Evolutionary conservation across 2,329 filamentous ascomycete species (phyloP), one percentile per base, ranked within the genome.

Genomic region (Helminthosporium solani): DNA sequence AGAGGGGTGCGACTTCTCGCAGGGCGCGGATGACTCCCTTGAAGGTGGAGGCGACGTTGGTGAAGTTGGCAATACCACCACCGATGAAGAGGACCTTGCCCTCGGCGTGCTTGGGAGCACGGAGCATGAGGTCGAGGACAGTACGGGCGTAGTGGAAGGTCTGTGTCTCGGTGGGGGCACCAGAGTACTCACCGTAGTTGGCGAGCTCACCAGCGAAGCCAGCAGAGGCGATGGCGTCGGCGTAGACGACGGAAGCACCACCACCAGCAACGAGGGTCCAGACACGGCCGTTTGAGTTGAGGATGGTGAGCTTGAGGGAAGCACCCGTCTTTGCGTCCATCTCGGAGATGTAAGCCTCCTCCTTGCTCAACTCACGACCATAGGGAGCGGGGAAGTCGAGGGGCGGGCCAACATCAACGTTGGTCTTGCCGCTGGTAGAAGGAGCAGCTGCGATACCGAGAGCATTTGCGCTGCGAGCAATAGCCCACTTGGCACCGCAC

Each of bases 51-150:
- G 94, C 94, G 44, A 99, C 94, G 78, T 97, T 99, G 81, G 94
- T 99, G 81, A 99, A 99, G 87, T 99, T 99, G 82, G 94, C 94
- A 82, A 99, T 99, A 83, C 94, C 94, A 79, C 94, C 94, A 75
- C 94, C 94, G 61, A 99, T 97, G 83, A 99, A 99, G 58, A 99
- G 86, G 43, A 99, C 90, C 84, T 97, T 99, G 80, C 94, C 94
- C 68, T 96, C 86, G 52, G 88, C 82, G 74, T 83, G 80, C 70
- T 84, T 74, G 48, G 94, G 92, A 45, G 92, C 87, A 61, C 94
- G 89, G 63, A 99, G 87, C 89, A 99, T 95, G 56, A 99, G 85
- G 73, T 99, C 94, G 54, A 99, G 82, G 56, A 99, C 90, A 23
- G 94, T 99, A 68, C 88, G 88, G 68, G 94, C 91, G 77, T 99